Conservation (phyloP, 2,329 filamentous ascomycete genomes). For the Pseudocercospora fijiensis region DNA sequence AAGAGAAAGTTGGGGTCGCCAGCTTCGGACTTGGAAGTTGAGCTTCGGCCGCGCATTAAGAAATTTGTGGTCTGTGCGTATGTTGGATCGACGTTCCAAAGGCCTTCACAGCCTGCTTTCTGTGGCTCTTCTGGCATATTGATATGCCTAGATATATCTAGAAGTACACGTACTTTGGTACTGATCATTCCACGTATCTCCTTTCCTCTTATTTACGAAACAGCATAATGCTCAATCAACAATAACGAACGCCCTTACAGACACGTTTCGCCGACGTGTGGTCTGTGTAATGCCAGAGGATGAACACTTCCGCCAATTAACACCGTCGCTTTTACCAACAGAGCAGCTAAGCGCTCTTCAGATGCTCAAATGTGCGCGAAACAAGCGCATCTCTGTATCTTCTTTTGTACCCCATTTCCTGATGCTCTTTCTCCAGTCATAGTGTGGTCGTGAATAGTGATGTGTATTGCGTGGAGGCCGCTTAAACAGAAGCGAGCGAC, state of each 20-base stretch:
- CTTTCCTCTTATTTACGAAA: neutral
- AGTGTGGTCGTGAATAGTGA: conserved; percentile 4
- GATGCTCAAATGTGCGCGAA: conserved; percentile 8
- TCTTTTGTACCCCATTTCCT: conserved; percentile 13
- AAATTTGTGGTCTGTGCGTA: neutral
- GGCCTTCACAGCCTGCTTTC: neutral
- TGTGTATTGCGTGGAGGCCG: neutral
- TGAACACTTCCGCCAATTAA: conserved; percentile 5
- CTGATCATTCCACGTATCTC: conserved; percentile 8
- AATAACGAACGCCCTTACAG: conserved; percentile 5
- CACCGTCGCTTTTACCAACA: conserved; percentile 20
- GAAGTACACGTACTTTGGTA: conserved; percentile 10
- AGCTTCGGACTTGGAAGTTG: neutral
- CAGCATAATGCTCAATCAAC: neutral
- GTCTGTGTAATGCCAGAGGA: conserved; percentile 9
- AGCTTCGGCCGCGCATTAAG: neutral
- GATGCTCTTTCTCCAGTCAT: conserved; percentile 8
- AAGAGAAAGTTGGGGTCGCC: neutral
- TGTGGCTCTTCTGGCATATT: neutral
- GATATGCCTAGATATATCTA: conserved; percentile 6
- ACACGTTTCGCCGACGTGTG: conserved; percentile 12
- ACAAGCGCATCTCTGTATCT: conserved; percentile 10
- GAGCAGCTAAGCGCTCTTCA: conserved; percentile 15
- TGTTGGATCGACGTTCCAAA: neutral
- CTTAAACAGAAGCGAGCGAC: neutral